Base-by-base conservation (phyloP, 352 stramenopile genomes). In the Phytophthora hybrid region DNA sequence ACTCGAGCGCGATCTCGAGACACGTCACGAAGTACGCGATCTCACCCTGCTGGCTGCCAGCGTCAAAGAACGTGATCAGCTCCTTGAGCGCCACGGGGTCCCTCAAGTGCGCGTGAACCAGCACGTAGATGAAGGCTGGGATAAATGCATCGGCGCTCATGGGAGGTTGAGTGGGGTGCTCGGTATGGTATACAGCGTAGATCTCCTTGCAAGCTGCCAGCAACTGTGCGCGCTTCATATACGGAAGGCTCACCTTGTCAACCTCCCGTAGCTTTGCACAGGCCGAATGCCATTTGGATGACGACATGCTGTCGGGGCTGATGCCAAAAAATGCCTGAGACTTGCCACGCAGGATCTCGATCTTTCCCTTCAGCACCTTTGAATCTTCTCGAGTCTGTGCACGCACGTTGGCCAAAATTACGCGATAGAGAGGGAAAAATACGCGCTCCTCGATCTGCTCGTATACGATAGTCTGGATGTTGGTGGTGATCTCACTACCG, bases 131-230 rank as follows among this genome's bases (percentile, higher is more conserved):
- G 74, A 97, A 97, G 3, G 85, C 89, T 9, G 90, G 90, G 34
- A 97, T 95, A 46, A 97, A 97, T 13, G 93, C 87, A 66, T 97
- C 90, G 18, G 88, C 90, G 46, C 79, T 95, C 88, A 97, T 95
- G 21, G 89, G 88, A n/a, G 85, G 51, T 46, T 92, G 88, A 2
- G 60, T 81, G 3, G 86, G 84, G 44, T 95, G 88, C 61, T 97
- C 90, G 0, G 65, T 73, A 64, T 94, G 85, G 37, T 87, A 94
- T 10, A 93, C 74, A 6, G 64, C 78, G 71, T 97, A 97, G 62
- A 97, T 97, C 66, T 94, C 87, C 64, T 97, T 94, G 67, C 87
- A 93, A 2, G 86, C 82, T 5, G 77, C 77, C 11, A 97, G 76
- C 32, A 97, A 71, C 49, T 95, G 81, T 19, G 83, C 78, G 21